These are phyloP conservation scores for Periconia digitata DNA, from an alignment of 2,329 filamentous ascomycete species.

Conservation along the genomic window DNA sequence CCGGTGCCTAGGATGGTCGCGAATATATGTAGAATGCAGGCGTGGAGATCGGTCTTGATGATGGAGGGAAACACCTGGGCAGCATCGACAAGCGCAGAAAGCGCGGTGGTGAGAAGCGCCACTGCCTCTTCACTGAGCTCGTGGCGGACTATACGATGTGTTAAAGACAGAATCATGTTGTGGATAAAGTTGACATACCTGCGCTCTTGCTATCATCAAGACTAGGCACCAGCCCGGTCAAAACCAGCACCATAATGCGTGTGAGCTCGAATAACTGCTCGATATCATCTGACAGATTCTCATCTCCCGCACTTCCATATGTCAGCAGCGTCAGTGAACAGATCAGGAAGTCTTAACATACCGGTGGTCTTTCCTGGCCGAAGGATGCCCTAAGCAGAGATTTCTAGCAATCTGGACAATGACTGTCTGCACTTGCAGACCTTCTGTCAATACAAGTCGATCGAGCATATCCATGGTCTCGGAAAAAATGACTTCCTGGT, in stretches of 20 bases:
- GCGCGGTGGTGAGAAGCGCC: conserved; percentile 73
- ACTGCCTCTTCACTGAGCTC: conserved; percentile 87
- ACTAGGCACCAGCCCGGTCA: conserved; percentile 85
- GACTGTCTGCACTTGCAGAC: conserved; percentile 81
- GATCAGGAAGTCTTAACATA: conserved; percentile 46
- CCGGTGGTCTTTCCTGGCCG: conserved; percentile 70
- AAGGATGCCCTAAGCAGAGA: conserved; percentile 87
- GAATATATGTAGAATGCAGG: conserved; percentile 96
- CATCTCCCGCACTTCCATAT: conserved; percentile 53
- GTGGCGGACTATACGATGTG: conserved; percentile 62
- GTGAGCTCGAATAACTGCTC: conserved; percentile 97
- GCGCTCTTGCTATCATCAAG: conserved; percentile 59
- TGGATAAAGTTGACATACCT: conserved; percentile 17
- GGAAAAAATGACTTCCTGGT: conserved; percentile 91
- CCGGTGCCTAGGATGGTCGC: conserved; percentile 87
- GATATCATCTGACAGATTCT: conserved; percentile 90
- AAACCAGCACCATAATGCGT: conserved; percentile 89
- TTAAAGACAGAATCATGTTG: conserved; percentile 43
- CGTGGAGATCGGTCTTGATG: conserved; percentile 94
- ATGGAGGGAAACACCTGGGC: conserved; percentile 94
- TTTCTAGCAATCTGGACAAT: conserved; percentile 94
- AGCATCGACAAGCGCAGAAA: conserved; percentile 89
- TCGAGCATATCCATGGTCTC: conserved; percentile 97
- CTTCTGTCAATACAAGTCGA: conserved; percentile 87
- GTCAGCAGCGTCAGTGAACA: conserved; percentile 4